Conservation (phyloP, 1,139 yeast species). For the Yamadazyma aaseri region DNA sequence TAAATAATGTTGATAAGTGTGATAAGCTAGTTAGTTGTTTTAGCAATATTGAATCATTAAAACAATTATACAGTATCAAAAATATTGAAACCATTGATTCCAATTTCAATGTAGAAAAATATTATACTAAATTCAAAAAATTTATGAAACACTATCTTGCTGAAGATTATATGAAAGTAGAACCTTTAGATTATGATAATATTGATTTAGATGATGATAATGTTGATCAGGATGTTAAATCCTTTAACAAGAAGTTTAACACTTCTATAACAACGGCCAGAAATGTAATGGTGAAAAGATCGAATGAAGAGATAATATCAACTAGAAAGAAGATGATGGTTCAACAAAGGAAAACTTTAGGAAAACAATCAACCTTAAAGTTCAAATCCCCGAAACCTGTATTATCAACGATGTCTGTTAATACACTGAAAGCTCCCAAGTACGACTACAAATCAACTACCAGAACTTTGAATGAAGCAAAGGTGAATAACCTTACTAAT, state of each 20-base stretch:
- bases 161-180: neutral
- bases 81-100: neutral
- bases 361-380: neutral
- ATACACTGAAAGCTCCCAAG: constrained; percentile 6
- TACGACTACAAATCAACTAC: constrained; percentile 4
- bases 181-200: constrained; percentile 1
- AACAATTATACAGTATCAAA: neutral
- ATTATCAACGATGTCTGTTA: too few relatives aligned
- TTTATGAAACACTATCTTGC: neutral
- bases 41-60: constrained; percentile 3
- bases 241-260: neutral
- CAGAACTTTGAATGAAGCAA: constrained; percentile 5
- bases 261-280: constrained; percentile 1
- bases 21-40: constrained; percentile 20
- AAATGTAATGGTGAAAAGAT: neutral
- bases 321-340: neutral
- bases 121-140: constrained; percentile 1
- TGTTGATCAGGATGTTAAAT: neutral
- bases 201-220: neutral
- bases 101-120: constrained; percentile 1
- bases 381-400: constrained; percentile 2
- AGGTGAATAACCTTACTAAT: constrained; percentile 8
- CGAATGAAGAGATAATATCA: neutral
- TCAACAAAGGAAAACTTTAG: neutral
- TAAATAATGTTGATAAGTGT: constrained; percentile 16